Percentiles rank a stretch among this genome's conserved stretches.
These are phyloP conservation scores for Acephala macrosclerotiorum DNA, from an alignment of 2,329 filamentous ascomycete species.

Conservation along the genomic window DNA sequence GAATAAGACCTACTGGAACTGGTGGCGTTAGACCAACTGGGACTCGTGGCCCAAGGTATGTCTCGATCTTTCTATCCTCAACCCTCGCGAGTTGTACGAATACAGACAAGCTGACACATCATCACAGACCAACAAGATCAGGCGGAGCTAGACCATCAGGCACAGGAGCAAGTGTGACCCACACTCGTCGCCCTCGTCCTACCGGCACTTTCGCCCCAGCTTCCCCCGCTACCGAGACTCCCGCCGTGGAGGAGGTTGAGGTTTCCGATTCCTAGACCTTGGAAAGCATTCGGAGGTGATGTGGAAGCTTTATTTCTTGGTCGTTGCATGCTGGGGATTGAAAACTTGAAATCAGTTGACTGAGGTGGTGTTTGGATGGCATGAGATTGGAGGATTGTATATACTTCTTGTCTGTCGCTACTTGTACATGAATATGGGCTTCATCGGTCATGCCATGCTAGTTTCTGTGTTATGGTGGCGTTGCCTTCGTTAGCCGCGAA, in stretches of 20 bases:
- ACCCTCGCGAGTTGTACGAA: neutral
- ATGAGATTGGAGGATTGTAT: neutral
- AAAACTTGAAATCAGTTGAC: neutral
- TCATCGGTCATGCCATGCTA: no score
- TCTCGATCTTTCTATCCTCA: no score
- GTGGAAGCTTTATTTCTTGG: neutral
- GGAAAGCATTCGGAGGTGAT: neutral
- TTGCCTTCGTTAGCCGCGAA: no score
- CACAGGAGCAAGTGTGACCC: neutral
- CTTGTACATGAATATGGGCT: neutral
- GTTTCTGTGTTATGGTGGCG: no score
- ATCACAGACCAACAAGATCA: neutral
- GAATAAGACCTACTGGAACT: neutral
- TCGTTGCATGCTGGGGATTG: neutral
- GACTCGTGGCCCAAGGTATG: neutral
- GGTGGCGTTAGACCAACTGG: neutral
- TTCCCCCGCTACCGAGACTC: neutral
- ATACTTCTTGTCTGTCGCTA: constrained; percentile 1
- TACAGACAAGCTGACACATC: neutral
- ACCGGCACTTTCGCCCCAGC: neutral
- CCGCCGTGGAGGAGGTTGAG: neutral
- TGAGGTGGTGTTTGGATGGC: neutral
- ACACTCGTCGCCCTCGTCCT: neutral
- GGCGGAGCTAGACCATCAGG: neutral
- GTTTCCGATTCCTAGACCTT: neutral